Conservation (phyloP, 2,329 filamentous ascomycete genomes). For the Hysterium pulicare region DNA sequence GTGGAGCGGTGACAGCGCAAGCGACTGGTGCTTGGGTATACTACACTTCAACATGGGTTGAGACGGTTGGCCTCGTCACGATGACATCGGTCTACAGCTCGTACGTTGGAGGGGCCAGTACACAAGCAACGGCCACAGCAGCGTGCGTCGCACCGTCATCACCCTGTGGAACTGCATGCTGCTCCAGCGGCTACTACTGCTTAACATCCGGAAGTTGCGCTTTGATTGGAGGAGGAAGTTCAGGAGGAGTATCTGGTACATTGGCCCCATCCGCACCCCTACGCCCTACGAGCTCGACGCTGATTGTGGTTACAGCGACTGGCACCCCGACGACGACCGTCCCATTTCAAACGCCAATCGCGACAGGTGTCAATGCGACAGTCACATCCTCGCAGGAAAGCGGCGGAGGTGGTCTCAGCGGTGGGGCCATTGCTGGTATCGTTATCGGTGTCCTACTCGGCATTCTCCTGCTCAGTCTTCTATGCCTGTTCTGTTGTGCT, state of each 20-base stretch:
- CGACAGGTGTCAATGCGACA: slow-evolving; percentile 48
- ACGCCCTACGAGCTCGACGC: slow-evolving; percentile 52
- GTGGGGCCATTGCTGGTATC: slow-evolving; percentile 75
- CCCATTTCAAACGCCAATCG: slow-evolving; percentile 52
- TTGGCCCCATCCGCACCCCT: slow-evolving; percentile 49
- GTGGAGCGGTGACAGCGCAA: slow-evolving; percentile 21
- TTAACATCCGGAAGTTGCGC: slow-evolving; percentile 55
- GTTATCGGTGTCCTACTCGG: slow-evolving; percentile 71
- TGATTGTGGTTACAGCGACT: slow-evolving; percentile 49
- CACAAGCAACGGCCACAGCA: slow-evolving; percentile 15
- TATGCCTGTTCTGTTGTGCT: slow-evolving; percentile 70
- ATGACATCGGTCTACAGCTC: slow-evolving; percentile 53
- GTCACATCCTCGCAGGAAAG: slow-evolving; percentile 26
- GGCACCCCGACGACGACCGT: slow-evolving; percentile 45
- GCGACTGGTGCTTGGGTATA: slow-evolving; percentile 47
- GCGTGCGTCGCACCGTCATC: slow-evolving; percentile 53
- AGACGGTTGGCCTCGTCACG: slow-evolving; percentile 54
- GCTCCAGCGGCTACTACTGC: slow-evolving; percentile 67
- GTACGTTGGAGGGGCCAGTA: slow-evolving; percentile 18
- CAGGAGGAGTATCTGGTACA: slow-evolving; percentile 33
- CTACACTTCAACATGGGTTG: slow-evolving; percentile 56
- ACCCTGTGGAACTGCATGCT: slow-evolving; percentile 68
- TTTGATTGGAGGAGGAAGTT: slow-evolving; percentile 52
- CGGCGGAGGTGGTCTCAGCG: slow-evolving; percentile 52
- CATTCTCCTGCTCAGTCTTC: slow-evolving; percentile 61